phyloP scores from a whole-genome alignment of 352 stramenopile species.

The Phytophthora constricta region DNA sequence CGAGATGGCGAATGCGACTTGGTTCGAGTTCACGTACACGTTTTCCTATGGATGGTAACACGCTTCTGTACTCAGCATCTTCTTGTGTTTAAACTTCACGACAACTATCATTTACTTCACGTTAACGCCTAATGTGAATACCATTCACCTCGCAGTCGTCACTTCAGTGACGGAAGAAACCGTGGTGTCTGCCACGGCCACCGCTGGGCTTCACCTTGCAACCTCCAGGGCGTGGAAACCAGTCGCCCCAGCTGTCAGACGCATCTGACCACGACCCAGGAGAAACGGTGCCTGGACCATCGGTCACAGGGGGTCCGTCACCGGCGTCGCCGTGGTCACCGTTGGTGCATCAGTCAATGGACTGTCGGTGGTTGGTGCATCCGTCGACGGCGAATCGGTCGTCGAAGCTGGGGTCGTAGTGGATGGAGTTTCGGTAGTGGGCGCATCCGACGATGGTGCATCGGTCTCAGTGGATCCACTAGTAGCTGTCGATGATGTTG shows the following conservation, averaged over 20 bases:
- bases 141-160: not conserved
- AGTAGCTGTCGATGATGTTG: not conserved
- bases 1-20: slow-evolving; percentile 13
- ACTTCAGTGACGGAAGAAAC: slow-evolving; percentile 1
- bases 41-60: slow-evolving; percentile 6
- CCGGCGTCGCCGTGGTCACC: slow-evolving; percentile 2
- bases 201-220: slow-evolving; percentile 4
- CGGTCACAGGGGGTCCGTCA: not conserved
- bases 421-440: not conserved
- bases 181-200: not conserved
- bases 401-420: not conserved
- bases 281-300: not conserved
- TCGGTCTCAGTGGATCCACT: not conserved
- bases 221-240: not conserved
- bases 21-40: slow-evolving; percentile 16
- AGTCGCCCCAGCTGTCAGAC: slow-evolving; percentile 1
- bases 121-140: not conserved
- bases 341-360: not conserved
- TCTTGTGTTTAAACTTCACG: slow-evolving; percentile 1
- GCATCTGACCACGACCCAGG: not conserved
- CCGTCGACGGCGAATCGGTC: slow-evolving; percentile 1
- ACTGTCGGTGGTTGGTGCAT: not conserved
- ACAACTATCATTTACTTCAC: not conserved
- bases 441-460: not conserved
- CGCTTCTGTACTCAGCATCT: not conserved